Base-by-base conservation (phyloP, 495 filamentous ascomycete genomes). In the Bacidia gigantensis region DNA sequence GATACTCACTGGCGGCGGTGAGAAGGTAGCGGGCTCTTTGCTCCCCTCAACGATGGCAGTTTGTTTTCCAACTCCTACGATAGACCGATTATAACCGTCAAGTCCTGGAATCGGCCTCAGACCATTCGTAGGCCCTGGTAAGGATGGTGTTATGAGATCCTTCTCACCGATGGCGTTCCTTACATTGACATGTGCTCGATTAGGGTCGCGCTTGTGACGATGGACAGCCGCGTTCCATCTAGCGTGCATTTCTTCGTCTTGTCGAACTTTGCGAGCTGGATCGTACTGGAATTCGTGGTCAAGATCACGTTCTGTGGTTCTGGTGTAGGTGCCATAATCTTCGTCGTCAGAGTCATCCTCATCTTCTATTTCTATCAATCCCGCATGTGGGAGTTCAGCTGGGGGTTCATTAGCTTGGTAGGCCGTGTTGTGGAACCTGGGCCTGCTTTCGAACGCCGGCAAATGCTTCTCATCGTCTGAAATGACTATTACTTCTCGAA, bases 401-500 rank as follows among this genome's bases (percentile, higher is more conserved):
- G n/a, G n/a, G n/a, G n/a, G n/a, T n/a, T n/a, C n/a, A n/a, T n/a
- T n/a, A n/a, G n/a, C n/a, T n/a, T n/a, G n/a, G n/a, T n/a, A n/a
- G n/a, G n/a, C n/a, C n/a, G n/a, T n/a, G n/a, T n/a, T 35, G 29
- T 7, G 29, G 29, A 7, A 35, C 5, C 7, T 14, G 5, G 29
- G 14, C 14, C 14, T 35, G 14, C 29, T 14, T 14, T 14, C 14
- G 29, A 14, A 35, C 29, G 29, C 14, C 14, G 29, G 14, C 14
- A 5, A 5, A 7, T 5, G 29, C 14, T 65, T 60, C 26, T 62
- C 64, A 24, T 62, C 59, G 38, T 69, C 72, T 29, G 73, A 68
- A 32, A 75, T 58, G 10, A 72, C 65, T 24, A 72, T 68, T 53
- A 76, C 68, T 49, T 74, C 72, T 26, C 72, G 62, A 46, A 76